Evolutionary conservation across 202 grass and related monocot genomes (phyloP).

Genomic region (Schoenoplectus tabernaemontani): DNA sequence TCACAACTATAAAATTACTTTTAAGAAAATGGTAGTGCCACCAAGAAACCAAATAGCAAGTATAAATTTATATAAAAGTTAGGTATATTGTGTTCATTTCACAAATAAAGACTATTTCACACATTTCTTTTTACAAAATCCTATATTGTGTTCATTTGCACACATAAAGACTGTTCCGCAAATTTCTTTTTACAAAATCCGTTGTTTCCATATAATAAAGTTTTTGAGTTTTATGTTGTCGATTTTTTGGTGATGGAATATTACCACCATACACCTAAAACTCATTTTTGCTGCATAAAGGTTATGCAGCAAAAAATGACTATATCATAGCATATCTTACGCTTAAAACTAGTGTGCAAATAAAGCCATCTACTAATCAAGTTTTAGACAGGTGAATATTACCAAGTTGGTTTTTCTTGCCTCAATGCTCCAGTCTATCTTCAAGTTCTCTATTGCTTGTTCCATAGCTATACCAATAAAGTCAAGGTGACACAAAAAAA

Average conservation of each 20-base stretch:
- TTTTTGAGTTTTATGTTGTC: not conserved
- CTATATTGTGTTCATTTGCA: too few species aligned
- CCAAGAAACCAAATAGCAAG: not conserved
- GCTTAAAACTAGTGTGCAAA: not conserved
- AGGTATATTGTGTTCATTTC: not conserved
- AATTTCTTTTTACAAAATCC: too few species aligned
- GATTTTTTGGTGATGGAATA: not conserved
- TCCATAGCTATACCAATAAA: conserved; percentile 50
- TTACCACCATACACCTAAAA: not conserved
- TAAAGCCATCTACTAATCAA: not conserved
- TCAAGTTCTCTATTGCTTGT: conserved; percentile 56
- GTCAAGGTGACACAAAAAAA: conserved; percentile 48
- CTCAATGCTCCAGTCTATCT: conserved; percentile 50
- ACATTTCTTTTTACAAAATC: too few species aligned
- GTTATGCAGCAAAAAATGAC: not conserved
- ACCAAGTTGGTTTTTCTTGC: conserved; percentile 57
- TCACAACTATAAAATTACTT: not conserved
- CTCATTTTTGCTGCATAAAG: not conserved
- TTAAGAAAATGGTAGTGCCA: not conserved
- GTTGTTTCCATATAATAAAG: not conserved
- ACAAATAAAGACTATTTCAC: too few species aligned
- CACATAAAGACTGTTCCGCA: too few species aligned
- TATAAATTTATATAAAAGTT: too few species aligned
- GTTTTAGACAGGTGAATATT: conserved; percentile 28
- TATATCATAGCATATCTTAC: not conserved